Evolutionary conservation across 1,139 yeast species (phyloP).

Genomic region (Martiniozyma asiatica): DNA sequence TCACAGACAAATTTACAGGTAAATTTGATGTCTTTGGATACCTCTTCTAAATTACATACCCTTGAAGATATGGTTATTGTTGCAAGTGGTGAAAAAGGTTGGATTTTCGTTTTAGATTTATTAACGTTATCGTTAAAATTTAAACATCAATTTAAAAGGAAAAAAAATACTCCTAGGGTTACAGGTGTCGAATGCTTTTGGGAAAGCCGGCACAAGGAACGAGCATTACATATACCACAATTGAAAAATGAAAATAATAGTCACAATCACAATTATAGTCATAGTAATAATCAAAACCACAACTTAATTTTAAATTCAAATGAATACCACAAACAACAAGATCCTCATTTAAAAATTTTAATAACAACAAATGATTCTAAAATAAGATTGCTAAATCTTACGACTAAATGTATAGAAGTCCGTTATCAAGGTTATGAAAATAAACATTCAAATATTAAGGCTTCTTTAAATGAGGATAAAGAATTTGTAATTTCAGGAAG

Average conservation of each 20-base stretch:
- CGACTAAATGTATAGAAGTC: slow-evolving; percentile 46
- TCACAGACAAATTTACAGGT: slow-evolving; percentile 27
- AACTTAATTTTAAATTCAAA: too few relatives aligned
- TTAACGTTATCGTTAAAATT: slow-evolving; percentile 39
- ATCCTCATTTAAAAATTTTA: too few relatives aligned
- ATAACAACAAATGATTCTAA: slow-evolving; percentile 76
- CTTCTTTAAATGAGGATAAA: slow-evolving; percentile 48
- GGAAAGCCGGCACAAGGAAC: slow-evolving; percentile 4
- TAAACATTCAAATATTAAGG: slow-evolving; percentile 59
- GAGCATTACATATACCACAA: too few relatives aligned
- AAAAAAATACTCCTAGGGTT: slow-evolving; percentile 34
- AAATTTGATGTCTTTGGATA: slow-evolving; percentile 56
- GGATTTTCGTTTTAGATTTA: slow-evolving; percentile 50
- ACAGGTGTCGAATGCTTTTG: slow-evolving; percentile 35
- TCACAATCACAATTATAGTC: slow-evolving; percentile 10
- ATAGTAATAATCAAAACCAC: slow-evolving; percentile 2
- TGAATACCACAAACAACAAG: too few relatives aligned
- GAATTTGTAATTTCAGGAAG: slow-evolving; percentile 45
- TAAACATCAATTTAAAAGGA: slow-evolving; percentile 38
- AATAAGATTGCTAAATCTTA: slow-evolving; percentile 50
- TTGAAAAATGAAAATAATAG: too few relatives aligned
- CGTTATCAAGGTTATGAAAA: slow-evolving; percentile 67
- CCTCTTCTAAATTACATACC: slow-evolving; percentile 54
- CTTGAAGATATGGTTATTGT: too few relatives aligned
- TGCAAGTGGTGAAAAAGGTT: slow-evolving; percentile 78